These are phyloP conservation scores for Brettanomyces naardenensis DNA, from an alignment of 805 yeast genomes.

Conservation along the genomic window DNA sequence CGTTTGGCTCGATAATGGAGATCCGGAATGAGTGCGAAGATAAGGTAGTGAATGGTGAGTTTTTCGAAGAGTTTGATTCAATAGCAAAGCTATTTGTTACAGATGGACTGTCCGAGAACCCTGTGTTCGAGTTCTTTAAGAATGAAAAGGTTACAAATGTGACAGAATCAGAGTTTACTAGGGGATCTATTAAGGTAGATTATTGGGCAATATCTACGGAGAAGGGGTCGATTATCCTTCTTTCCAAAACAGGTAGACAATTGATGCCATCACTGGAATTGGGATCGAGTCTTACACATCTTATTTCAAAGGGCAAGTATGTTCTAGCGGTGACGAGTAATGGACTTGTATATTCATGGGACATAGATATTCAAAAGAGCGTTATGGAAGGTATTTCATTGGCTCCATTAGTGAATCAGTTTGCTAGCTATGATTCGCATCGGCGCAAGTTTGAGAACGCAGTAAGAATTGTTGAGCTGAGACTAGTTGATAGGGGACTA, in stretches of 20 bases:
- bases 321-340: slow-evolving; percentile 39
- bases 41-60: slow-evolving; percentile 18
- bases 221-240: slow-evolving; percentile 43
- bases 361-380: slow-evolving; percentile 27
- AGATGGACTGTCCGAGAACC: slow-evolving; percentile 3
- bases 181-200: slow-evolving; percentile 35
- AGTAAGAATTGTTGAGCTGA: slow-evolving; percentile 14
- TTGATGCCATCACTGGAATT: slow-evolving; percentile 43
- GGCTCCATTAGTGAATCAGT: slow-evolving; percentile 43
- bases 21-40: slow-evolving; percentile 23
- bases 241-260: slow-evolving; percentile 38
- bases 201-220: slow-evolving; percentile 53
- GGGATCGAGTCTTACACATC: slow-evolving; percentile 36
- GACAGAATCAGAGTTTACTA: slow-evolving; percentile 18
- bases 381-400: slow-evolving; percentile 38
- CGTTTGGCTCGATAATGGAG: slow-evolving; percentile 17
- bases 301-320: slow-evolving; percentile 27
- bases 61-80: slow-evolving; percentile 29
- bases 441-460: slow-evolving; percentile 19
- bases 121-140: slow-evolving; percentile 33
- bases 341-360: slow-evolving; percentile 47
- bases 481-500: slow-evolving; percentile 28
- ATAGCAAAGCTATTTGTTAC: slow-evolving; percentile 15
- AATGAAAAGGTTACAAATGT: slow-evolving; percentile 33
- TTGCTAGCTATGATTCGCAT: slow-evolving; percentile 13